Evolutionary conservation across 2,329 filamentous ascomycete genomes (phyloP).

Genomic region (Epicoccum sorghinum): DNA sequence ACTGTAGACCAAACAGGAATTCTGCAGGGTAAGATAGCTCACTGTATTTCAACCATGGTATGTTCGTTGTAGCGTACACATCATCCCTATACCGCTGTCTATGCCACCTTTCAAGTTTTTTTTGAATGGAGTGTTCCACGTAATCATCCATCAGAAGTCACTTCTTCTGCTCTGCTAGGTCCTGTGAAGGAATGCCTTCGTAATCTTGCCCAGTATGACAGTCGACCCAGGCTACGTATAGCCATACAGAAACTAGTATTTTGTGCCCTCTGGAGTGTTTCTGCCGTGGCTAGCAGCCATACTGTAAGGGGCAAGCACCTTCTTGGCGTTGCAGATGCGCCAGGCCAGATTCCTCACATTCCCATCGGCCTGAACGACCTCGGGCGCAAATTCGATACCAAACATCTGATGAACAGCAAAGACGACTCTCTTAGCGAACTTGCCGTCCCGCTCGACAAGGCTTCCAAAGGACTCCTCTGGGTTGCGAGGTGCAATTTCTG

Average conservation of each 20-base stretch:
- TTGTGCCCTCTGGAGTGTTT: slow-evolving; percentile 39
- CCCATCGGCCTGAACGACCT: slow-evolving; percentile 90
- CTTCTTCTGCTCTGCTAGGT: too few relatives aligned
- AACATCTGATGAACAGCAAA: slow-evolving; percentile 97
- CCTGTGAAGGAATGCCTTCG: too few relatives aligned
- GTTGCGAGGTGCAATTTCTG: slow-evolving; percentile 83
- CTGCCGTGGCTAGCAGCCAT: slow-evolving; percentile 54
- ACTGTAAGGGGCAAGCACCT: slow-evolving; percentile 71
- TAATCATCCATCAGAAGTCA: too few relatives aligned
- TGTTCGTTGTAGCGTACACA: too few relatives aligned
- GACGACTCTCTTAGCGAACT: slow-evolving; percentile 87
- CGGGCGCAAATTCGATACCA: slow-evolving; percentile 91
- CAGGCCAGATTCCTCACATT: slow-evolving; percentile 89
- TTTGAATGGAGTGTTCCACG: too few relatives aligned
- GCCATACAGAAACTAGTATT: background rate
- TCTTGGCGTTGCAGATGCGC: slow-evolving; percentile 94
- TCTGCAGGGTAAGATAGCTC: too few relatives aligned
- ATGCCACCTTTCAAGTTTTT: too few relatives aligned
- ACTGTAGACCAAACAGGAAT: too few relatives aligned
- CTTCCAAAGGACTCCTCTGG: slow-evolving; percentile 83
- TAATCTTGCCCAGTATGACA: too few relatives aligned
- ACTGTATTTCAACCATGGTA: too few relatives aligned
- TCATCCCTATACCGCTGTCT: too few relatives aligned
- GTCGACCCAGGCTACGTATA: background rate
- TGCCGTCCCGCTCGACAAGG: slow-evolving; percentile 83